Percentiles rank a stretch among this genome's conserved stretches.
phyloP scores from a whole-genome alignment of 2,329 filamentous ascomycete genomes.

The Colletotrichum spaethianum region DNA sequence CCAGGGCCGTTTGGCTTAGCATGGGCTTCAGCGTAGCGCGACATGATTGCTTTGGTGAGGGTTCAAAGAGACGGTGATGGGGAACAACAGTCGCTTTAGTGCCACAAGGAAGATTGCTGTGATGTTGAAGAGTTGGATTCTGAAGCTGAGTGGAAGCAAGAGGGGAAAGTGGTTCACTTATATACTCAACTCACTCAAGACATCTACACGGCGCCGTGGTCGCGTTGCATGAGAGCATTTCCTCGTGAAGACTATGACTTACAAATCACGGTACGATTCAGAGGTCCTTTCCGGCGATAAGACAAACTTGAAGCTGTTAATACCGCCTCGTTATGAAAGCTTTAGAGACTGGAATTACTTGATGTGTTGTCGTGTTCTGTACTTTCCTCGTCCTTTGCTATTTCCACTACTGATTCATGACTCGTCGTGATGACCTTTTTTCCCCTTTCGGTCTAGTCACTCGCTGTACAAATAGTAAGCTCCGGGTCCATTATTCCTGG shows the following conservation, averaged over 20 bases:
- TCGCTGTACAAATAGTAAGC: neutral
- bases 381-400: neutral
- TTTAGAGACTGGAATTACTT: neutral
- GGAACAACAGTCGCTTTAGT: neutral
- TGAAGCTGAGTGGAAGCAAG: no score
- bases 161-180: constrained; percentile 4
- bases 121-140: neutral
- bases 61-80: neutral
- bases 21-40: constrained; percentile 52
- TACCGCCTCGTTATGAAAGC: neutral
- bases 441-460: constrained; percentile 12
- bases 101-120: neutral
- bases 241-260: neutral
- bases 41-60: constrained; percentile 6
- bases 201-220: neutral
- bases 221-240: neutral
- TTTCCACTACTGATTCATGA: neutral
- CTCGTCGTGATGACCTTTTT: constrained; percentile 21
- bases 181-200: neutral
- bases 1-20: constrained; percentile 50
- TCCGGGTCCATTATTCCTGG: neutral
- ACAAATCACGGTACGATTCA: neutral
- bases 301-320: neutral
- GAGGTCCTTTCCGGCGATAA: neutral
- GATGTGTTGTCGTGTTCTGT: neutral